Evolutionary conservation across 192 early-diverging fungal species (phyloP).

Genomic region (Haplosporangium gracile): DNA sequence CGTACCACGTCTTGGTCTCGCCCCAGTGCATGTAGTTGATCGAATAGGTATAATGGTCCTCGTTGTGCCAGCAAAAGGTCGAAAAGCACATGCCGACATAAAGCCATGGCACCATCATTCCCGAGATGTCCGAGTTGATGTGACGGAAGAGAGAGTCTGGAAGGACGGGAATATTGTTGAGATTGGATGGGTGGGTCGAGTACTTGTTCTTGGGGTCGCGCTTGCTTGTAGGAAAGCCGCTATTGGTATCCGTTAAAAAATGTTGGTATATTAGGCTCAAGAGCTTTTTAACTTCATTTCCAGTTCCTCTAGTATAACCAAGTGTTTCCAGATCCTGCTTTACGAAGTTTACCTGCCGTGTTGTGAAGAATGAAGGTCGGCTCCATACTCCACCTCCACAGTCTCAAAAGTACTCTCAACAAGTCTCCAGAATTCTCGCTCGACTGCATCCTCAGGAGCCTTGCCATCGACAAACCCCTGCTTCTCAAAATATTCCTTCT

Average conservation of each 20-base stretch:
- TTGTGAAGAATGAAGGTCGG: conserved; percentile 91
- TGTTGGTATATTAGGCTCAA: neutral
- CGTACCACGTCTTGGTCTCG: conserved; percentile 99
- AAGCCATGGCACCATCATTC: conserved; percentile 98
- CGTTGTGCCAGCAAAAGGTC: conserved; percentile 98
- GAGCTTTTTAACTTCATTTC: neutral
- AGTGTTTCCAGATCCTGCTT: neutral
- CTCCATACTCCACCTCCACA: conserved; percentile 96
- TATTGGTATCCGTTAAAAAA: conserved; percentile 18
- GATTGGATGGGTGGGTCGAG: conserved; percentile 84
- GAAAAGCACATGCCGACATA: conserved; percentile 97
- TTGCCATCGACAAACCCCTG: conserved; percentile 57
- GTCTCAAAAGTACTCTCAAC: conserved; percentile 89
- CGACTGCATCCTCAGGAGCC: conserved; percentile 78
- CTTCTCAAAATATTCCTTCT: conserved; percentile 77
- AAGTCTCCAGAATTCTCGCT: conserved; percentile 95
- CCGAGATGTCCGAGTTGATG: conserved; percentile 93
- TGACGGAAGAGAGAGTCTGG: conserved; percentile 87
- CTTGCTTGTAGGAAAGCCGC: conserved; percentile 87
- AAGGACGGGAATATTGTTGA: conserved; percentile 88
- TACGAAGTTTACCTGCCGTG: conserved; percentile 79
- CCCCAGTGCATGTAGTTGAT: conserved; percentile 98
- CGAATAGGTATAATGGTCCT: conserved; percentile 97
- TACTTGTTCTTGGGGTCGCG: conserved; percentile 76
- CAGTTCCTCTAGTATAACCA: no score